A percentile compares a stretch with the other conserved stretches of the same genome.
These are phyloP conservation scores for Trypanosoma conorhini DNA, from an alignment of 208 protist genomes.

Conservation along the genomic window DNA sequence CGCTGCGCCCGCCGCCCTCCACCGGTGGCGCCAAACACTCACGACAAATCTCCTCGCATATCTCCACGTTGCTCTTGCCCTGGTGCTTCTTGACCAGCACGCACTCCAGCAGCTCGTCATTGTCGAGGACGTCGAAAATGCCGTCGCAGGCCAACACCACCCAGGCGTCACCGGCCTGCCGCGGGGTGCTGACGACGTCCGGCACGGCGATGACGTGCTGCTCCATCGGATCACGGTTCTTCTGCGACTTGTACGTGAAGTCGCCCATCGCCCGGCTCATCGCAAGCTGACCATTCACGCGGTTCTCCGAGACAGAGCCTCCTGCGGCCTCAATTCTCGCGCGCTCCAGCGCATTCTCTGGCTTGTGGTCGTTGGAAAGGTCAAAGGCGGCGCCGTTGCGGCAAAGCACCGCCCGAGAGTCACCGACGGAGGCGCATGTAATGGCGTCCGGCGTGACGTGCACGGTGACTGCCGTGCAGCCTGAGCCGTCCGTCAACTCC, in stretches of 20 bases:
- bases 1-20: slow-evolving; percentile 32
- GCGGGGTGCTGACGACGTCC: slow-evolving; percentile 47
- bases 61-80: slow-evolving; percentile 47
- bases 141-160: slow-evolving; percentile 89
- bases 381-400: slow-evolving; percentile 69
- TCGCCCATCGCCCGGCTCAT: slow-evolving; percentile 95
- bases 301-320: slow-evolving; percentile 88
- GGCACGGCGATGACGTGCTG: slow-evolving; percentile 84
- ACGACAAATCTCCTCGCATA: slow-evolving; percentile 72
- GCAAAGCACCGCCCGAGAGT: slow-evolving; percentile 90
- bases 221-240: slow-evolving; percentile 35
- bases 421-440: slow-evolving; percentile 92
- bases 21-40: slow-evolving; percentile 63
- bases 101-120: slow-evolving; percentile 75
- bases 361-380: slow-evolving; percentile 94
- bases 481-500: slow-evolving; percentile 57
- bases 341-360: slow-evolving; percentile 61
- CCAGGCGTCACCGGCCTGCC: slow-evolving; percentile 55
- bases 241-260: slow-evolving; percentile 88
- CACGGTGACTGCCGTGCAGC: slow-evolving; percentile 72
- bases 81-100: slow-evolving; percentile 34
- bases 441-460: slow-evolving; percentile 71
- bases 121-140: slow-evolving; percentile 87
- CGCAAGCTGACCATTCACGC: slow-evolving; percentile 94
- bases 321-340: slow-evolving; percentile 86